Base-by-base conservation (phyloP, 768 basidiomycete species). In the Phylloporus rhodoxanthus region DNA sequence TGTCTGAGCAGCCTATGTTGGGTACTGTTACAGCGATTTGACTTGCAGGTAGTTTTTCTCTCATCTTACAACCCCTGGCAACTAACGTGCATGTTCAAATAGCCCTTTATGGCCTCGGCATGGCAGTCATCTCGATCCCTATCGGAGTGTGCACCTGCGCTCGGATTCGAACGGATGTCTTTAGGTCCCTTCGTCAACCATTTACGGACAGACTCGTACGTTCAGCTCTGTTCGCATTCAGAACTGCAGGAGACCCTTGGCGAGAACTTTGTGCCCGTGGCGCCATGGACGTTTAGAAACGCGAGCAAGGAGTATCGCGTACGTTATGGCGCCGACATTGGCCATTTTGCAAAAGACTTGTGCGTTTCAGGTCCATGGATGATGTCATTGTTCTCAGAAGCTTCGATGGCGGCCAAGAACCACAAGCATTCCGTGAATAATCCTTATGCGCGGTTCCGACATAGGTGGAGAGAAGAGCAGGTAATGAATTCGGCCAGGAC, bases 101-200 rank as follows among this genome's bases (percentile, higher is more conserved):
- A n/a, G n/a, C n/a, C n/a, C 6, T 91, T 25, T 90, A 91, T 68
- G 80, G 79, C 62, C 79, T 91, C 29, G 88, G 89, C 15, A 74
- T 91, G 63, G 91, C 87, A 0, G 74, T 79, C 40, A 90, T 92
- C 50, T 87, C 87, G 1, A 84, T 91, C 82, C 10, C 73, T 82
- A 47, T 78, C 71, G 2, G 82, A 87, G 44, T 90, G 88, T 59
- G 77, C 83, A 0, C 71, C 91, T 17, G 88, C 89, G 2, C 79
- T 91, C 2, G 88, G 89, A 9, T 91, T 91, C 54, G 89, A 91
- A 65, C 82, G 85, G 20, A 87, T 90, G 85, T 71, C 76, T 20
- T 78, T 81, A 4, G 85, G 86, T n/a, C 81, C 79, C 52, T 71
- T 89, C 4, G 77, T 76, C 2, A 80, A 78, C n/a, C 76, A 80